Percentiles rank a stretch among this genome's conserved stretches.
Conservation (phyloP, 129 eudicot species). For the Mikania micrantha region DNA sequence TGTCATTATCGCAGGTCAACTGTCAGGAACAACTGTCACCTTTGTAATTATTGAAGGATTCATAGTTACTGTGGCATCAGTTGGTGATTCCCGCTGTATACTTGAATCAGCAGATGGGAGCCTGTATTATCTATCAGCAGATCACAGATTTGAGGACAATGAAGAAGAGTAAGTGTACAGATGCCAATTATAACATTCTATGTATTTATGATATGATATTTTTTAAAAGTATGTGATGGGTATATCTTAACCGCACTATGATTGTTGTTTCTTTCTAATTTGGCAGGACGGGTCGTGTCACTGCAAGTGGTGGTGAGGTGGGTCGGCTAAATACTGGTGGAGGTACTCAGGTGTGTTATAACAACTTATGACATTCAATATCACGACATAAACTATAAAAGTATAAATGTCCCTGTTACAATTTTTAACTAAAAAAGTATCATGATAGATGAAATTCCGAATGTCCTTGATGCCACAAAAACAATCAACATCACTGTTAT, state of each 20-base stretch:
- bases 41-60: conserved; percentile 95
- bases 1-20: conserved; percentile 53
- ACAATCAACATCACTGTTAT: background rate
- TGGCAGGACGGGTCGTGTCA: conserved; percentile 83
- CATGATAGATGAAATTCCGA: background rate
- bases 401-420: background rate
- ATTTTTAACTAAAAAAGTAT: background rate
- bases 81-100: conserved; percentile 95
- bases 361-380: background rate
- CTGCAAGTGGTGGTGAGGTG: conserved; percentile 91
- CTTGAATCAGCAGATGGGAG: conserved; percentile 94
- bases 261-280: conserved; percentile 5
- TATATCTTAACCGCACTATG: background rate
- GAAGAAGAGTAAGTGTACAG: conserved; percentile 68
- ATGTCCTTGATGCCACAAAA: background rate
- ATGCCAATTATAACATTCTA: background rate
- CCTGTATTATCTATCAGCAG: conserved; percentile 76
- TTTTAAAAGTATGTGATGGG: background rate
- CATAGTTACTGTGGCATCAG: conserved; percentile 86
- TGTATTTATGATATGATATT: background rate
- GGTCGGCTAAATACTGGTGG: conserved; percentile 98
- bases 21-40: conserved; percentile 97
- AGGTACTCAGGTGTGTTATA: conserved; percentile 72
- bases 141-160: conserved; percentile 93
- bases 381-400: background rate